A percentile compares a stretch with the other conserved stretches of the same genome.
Conservation (phyloP, 176 grass and related monocot species). For the Tillandsia leiboldiana region DNA sequence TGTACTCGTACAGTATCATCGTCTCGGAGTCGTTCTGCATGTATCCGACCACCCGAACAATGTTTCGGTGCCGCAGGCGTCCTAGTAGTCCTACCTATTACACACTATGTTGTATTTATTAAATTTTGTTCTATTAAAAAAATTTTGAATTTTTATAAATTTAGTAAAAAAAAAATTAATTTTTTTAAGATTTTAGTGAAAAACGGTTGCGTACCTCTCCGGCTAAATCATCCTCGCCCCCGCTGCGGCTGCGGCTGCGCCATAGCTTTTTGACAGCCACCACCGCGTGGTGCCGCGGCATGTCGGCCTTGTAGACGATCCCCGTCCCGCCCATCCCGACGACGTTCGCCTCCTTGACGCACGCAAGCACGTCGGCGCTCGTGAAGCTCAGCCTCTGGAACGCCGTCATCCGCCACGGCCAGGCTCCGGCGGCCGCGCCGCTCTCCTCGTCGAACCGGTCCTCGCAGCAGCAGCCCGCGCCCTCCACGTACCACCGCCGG, state of each 20-base stretch:
- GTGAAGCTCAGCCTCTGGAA: conserved; percentile 92
- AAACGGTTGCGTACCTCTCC: conserved; percentile 18
- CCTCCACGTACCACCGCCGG: conserved; percentile 45
- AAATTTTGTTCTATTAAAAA: too few relatives aligned
- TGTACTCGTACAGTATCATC: conserved; percentile 95
- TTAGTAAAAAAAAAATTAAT: too few relatives aligned
- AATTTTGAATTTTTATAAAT: too few relatives aligned
- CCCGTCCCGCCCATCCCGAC: conserved; percentile 90
- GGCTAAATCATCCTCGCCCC: conserved; percentile 26
- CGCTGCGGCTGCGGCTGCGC: conserved; percentile 33
- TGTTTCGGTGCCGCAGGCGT: conserved; percentile 71
- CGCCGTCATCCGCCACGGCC: conserved; percentile 82
- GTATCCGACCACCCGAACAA: conserved; percentile 89
- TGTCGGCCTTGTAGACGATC: conserved; percentile 82
- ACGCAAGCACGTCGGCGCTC: conserved; percentile 72
- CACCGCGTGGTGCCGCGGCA: conserved; percentile 58
- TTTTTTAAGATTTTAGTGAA: too few relatives aligned
- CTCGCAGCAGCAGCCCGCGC: conserved; percentile 47
- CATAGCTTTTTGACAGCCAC: conserved; percentile 95
- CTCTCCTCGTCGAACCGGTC: conserved; percentile 30
- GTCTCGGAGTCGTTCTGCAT: conserved; percentile 73
- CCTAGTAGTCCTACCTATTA: conserved; percentile 67
- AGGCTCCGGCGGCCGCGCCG: conserved; percentile 25
- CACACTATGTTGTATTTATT: too few relatives aligned
- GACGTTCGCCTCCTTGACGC: conserved; percentile 85